Evolutionary conservation across 352 stramenopile genomes (phyloP).

Genomic region (Halophytophthora polymorphica): DNA sequence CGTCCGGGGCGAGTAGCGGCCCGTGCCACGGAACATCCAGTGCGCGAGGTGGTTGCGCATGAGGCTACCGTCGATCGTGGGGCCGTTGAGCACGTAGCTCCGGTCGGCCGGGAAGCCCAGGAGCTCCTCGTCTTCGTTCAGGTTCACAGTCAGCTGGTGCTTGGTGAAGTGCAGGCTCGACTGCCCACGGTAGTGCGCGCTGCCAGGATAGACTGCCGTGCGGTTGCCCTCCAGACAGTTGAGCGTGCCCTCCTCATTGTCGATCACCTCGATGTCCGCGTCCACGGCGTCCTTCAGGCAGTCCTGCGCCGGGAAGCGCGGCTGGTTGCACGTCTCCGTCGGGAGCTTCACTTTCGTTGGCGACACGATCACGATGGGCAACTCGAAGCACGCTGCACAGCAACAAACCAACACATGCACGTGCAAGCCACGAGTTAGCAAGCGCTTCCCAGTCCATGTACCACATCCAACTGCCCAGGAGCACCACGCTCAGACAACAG

Average conservation of each 20-base stretch:
- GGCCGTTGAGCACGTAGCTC: conserved; percentile 49
- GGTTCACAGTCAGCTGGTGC: conserved; percentile 45
- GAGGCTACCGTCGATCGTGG: conserved; percentile 54
- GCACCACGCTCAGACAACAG: no score
- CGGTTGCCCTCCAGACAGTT: conserved; percentile 41
- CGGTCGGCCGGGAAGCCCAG: conserved; percentile 48
- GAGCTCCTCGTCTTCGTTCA: conserved; percentile 28
- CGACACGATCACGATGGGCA: conserved; percentile 49
- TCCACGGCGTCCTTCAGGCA: conserved; percentile 46
- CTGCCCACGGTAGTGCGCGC: conserved; percentile 56
- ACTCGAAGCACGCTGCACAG: conserved; percentile 42
- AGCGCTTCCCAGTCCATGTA: not conserved
- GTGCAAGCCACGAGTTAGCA: conserved; percentile 7
- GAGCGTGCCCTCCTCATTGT: conserved; percentile 33
- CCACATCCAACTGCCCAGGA: no score
- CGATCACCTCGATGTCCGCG: conserved; percentile 48
- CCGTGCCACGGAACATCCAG: conserved; percentile 61
- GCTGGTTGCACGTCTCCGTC: conserved; percentile 48
- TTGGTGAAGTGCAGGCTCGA: conserved; percentile 58
- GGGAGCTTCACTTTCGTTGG: conserved; percentile 38
- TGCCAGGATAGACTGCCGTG: conserved; percentile 31
- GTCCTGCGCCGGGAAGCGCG: conserved; percentile 35
- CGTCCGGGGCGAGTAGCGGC: conserved; percentile 54
- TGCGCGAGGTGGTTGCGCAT: conserved; percentile 71
- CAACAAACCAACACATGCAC: not conserved